Evolutionary conservation across 225 moss, liverwort and hornwort species (phyloP), one percentile per base, ranked within the genome.

Genomic region (Sphagnum contortum): DNA sequence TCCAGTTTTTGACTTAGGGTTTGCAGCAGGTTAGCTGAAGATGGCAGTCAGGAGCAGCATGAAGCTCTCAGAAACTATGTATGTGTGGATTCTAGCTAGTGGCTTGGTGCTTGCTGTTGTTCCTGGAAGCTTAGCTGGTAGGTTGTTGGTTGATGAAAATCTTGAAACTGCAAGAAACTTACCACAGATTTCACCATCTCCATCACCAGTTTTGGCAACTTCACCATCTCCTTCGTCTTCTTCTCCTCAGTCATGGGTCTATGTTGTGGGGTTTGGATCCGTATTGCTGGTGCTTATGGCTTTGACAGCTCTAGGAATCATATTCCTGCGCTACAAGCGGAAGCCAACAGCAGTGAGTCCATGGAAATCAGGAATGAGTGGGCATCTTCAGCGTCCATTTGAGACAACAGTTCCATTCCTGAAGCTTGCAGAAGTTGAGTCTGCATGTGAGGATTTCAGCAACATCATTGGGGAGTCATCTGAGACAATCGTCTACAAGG

Each of bases 401-500:
- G 81, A 85, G 5, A 77, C 87, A 11, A 78, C 81, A 12, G 71
- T 89, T 48, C 92, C 88, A 4, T 50, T 77, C 2, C 77, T 81
- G 6, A 78, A 68, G 5, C 72, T 82, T 45, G 88, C 83, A 51
- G 95, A 96, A 49, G 61, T 96, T 3, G 95, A 92, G 44, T 59
- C 61, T 2, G 92, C 89, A 7, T 96, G 95, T 62, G 95, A 96
- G 76, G 95, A 96, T 69, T 96, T 90, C 67, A 96, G 92, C 69
- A 96, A 96, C 70, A 90, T 96, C 64, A 96, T 96, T 62, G 87
- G 76, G 0, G 70, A 79, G 0, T 87, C 88, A 0, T 12, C 75
- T 0, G 92, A 96, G 48, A 86, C 76, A 59, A 61, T 80, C 0
- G 73, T 92, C 14, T 96, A 90, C 69, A 96, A 96, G 60, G 95